phyloP scores from a whole-genome alignment of 169 alveolate species.

The Pseudocohnilembus persalinus region DNA sequence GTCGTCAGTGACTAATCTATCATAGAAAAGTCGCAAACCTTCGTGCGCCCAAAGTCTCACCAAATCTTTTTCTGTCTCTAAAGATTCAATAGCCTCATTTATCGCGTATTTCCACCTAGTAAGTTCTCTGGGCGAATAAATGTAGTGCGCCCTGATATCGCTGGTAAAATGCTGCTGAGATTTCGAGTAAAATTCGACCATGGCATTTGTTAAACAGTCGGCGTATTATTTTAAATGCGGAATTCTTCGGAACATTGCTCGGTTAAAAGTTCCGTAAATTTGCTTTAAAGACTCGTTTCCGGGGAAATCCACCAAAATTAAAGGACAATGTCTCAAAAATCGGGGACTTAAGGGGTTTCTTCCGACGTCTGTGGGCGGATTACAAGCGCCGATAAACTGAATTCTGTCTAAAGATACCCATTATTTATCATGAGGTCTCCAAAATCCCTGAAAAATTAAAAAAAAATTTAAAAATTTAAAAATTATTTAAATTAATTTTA shows the following conservation, averaged over 20 bases:
- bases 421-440: constrained; percentile 91
- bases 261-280: constrained; percentile 96
- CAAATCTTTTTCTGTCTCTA: constrained; percentile 82
- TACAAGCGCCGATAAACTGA: constrained; percentile 98
- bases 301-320: constrained; percentile 98
- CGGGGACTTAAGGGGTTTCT: constrained; percentile 96
- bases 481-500: too few relatives aligned
- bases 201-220: constrained; percentile 94
- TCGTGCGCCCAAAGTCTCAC: constrained; percentile 94
- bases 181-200: constrained; percentile 96
- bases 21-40: constrained; percentile 96
- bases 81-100: constrained; percentile 82
- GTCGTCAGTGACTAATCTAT: constrained; percentile 91
- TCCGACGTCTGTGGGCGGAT: constrained; percentile 99
- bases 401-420: constrained; percentile 96
- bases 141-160: constrained; percentile 97
- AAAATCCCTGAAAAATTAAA: too few relatives aligned
- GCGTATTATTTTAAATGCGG: constrained; percentile 81
- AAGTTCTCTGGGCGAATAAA: constrained; percentile 98
- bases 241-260: constrained; percentile 92
- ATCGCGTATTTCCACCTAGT: constrained; percentile 98
- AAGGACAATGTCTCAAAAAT: constrained; percentile 94
- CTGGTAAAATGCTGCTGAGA: constrained; percentile 93
- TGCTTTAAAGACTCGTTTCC: constrained; percentile 95
- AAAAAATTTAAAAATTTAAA: too few relatives aligned